Percentiles rank a stretch among this genome's conserved stretches.
These are phyloP conservation scores for Lactarius psammicola DNA, from an alignment of 768 basidiomycete species.

Conservation along the genomic window DNA sequence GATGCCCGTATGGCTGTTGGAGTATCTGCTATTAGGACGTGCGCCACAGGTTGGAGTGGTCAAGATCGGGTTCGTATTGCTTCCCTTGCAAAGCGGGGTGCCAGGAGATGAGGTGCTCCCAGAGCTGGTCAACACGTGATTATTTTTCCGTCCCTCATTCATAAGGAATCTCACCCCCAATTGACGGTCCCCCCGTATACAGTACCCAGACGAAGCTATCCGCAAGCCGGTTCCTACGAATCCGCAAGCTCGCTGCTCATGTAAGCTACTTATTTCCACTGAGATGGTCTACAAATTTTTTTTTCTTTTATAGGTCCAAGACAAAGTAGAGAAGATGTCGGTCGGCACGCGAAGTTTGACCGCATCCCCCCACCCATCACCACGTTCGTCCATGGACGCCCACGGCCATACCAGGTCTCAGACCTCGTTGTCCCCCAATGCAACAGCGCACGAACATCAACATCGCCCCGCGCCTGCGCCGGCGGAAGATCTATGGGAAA, in stretches of 20 bases:
- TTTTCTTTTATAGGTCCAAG: constrained; percentile 65
- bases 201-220: constrained; percentile 84
- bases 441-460: constrained; percentile 32
- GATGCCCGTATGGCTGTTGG: constrained; percentile 86
- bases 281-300: not conserved
- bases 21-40: constrained; percentile 76
- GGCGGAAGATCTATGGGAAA: constrained; percentile 73
- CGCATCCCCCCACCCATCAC: constrained; percentile 18
- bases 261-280: constrained; percentile 43
- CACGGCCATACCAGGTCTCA: constrained; percentile 25
- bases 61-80: constrained; percentile 87
- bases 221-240: constrained; percentile 80
- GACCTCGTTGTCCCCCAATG: constrained; percentile 27
- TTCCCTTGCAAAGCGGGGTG: constrained; percentile 69
- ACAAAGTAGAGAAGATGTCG: constrained; percentile 68
- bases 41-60: constrained; percentile 48
- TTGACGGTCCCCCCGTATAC: not conserved
- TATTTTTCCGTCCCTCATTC: constrained; percentile 27
- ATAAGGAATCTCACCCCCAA: not conserved
- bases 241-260: constrained; percentile 81
- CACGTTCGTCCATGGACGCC: constrained; percentile 42
- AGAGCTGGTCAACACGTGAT: constrained; percentile 83
- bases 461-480: constrained; percentile 32
- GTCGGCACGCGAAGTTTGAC: constrained; percentile 32
- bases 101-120: constrained; percentile 62